These are phyloP conservation scores for Dothiorella sarmentorum DNA, from an alignment of 2,329 filamentous ascomycete genomes.

Conservation along the genomic window DNA sequence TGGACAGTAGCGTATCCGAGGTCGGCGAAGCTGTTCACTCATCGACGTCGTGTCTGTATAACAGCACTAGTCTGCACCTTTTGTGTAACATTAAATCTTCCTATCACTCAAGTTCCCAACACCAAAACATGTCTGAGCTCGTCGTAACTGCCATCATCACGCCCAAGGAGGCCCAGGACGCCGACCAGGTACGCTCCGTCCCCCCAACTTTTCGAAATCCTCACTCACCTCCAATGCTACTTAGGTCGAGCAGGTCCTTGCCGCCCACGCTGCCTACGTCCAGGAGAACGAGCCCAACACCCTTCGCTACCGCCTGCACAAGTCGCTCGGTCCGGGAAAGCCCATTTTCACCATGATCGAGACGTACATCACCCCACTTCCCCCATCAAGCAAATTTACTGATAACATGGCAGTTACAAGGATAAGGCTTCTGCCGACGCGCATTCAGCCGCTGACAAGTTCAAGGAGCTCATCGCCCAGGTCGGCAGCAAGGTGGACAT, in stretches of 20 bases:
- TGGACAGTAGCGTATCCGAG: neutral
- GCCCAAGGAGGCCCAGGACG: constrained; percentile 30
- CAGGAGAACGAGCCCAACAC: constrained; percentile 34
- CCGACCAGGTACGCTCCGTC: constrained; percentile 27
- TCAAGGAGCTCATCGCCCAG: constrained; percentile 24
- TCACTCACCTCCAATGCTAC: neutral
- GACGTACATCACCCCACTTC: constrained; percentile 25
- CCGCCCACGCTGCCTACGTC: constrained; percentile 25
- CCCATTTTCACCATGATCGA: constrained; percentile 33
- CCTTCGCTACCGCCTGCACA: constrained; percentile 32
- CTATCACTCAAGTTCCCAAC: constrained; percentile 15
- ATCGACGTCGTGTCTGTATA: neutral
- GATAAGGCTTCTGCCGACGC: constrained; percentile 28
- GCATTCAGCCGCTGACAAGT: constrained; percentile 27
- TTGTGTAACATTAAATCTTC: neutral
- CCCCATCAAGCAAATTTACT: neutral
- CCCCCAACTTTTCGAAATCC: neutral
- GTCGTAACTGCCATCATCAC: constrained; percentile 31
- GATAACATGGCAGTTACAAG: constrained; percentile 27
- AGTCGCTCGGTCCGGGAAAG: constrained; percentile 28
- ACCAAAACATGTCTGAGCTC: constrained; percentile 20
- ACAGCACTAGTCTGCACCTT: neutral
- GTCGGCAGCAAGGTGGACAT: neutral
- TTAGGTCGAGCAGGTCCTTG: constrained; percentile 34
- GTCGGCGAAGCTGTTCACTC: neutral